Base-by-base conservation (phyloP, 768 basidiomycete species). In the Chalciporus chontae region DNA sequence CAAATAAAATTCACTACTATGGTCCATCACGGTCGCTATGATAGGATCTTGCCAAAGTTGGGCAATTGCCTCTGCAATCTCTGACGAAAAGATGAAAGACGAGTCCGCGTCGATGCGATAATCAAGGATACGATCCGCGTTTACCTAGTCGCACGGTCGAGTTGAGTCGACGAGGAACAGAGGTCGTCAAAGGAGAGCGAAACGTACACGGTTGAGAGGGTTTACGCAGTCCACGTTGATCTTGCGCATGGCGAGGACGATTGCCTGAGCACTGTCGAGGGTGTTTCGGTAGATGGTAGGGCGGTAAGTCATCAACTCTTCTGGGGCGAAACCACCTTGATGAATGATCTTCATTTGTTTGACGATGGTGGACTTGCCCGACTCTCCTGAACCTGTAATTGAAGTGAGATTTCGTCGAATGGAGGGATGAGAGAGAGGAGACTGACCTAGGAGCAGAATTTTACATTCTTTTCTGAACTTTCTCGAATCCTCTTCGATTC, bases 331-430 rank as follows among this genome's bases (percentile, higher is more conserved):
- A 11, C 94, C 94, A 53, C 85, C 83, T 67, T 95, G 90, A 67
- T 98, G 90, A 43, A 97, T 94, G 50, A 97, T 94, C 77, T 95
- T 96, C 94, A 98, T 96, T 69, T 98, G 94, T 66, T 98, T 97
- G 31, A 96, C 93, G 56, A 98, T 92, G 0, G 94, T 98, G 4
- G 83, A 85, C 71, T 97, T 97, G 6, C 94, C 95, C 0, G 88
- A 90, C 73, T 95, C 93, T 60, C 94, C 92, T 13, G 93, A 94
- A 48, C 94, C 94, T 94, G 58, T 31, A 13, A n/a, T 23, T 17
- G 26, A 5, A 23, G 48, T 40, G 3, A 36, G 34, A 36, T 32
- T 5, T 15, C n/a, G n/a, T n/a, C 15, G 34, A n/a, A 36, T 5
- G 34, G n/a, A 15, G n/a, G 5, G 34, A 36, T 6, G 9, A 8